These are phyloP conservation scores for Conticribra weissflogii DNA, from an alignment of 108 stramenopile species.

Conservation along the genomic window DNA sequence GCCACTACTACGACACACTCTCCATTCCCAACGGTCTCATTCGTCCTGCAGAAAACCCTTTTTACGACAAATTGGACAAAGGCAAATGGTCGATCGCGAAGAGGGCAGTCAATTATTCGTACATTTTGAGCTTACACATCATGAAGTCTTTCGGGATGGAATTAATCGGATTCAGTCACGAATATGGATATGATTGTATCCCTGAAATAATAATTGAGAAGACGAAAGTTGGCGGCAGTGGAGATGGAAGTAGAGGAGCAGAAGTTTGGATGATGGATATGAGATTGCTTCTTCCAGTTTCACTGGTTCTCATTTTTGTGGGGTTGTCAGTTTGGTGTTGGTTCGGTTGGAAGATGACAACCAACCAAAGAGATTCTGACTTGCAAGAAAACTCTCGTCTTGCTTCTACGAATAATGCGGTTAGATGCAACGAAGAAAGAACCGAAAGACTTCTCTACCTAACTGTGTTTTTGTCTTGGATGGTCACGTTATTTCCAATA, in stretches of 20 bases:
- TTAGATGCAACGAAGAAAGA: slow-evolving; percentile 21
- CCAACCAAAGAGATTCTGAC: too few relatives aligned
- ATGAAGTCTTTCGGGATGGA: slow-evolving; percentile 62
- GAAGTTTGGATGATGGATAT: slow-evolving; percentile 45
- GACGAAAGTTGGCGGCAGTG: neutral
- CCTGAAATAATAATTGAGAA: slow-evolving; percentile 36
- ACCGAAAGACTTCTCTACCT: slow-evolving; percentile 47
- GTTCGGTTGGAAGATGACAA: slow-evolving; percentile 15
- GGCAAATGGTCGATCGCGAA: slow-evolving; percentile 5
- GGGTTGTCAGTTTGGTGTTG: slow-evolving; percentile 31
- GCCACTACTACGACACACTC: slow-evolving; percentile 57
- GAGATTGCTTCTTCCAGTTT: slow-evolving; percentile 53
- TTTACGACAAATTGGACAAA: slow-evolving; percentile 42
- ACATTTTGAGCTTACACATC: slow-evolving; percentile 66
- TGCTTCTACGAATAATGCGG: too few relatives aligned
- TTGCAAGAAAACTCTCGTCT: too few relatives aligned
- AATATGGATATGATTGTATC: slow-evolving; percentile 86
- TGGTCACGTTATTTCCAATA: slow-evolving; percentile 80
- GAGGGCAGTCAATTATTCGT: slow-evolving; percentile 62
- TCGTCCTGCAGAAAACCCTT: slow-evolving; percentile 88
- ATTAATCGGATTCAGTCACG: slow-evolving; percentile 78
- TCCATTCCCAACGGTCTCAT: slow-evolving; percentile 81
- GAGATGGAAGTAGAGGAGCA: neutral
- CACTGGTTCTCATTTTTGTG: slow-evolving; percentile 24
- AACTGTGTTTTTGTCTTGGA: slow-evolving; percentile 65